phyloP scores from a whole-genome alignment of 1,284 basidiomycete species.

The Volvariella surrecta region DNA sequence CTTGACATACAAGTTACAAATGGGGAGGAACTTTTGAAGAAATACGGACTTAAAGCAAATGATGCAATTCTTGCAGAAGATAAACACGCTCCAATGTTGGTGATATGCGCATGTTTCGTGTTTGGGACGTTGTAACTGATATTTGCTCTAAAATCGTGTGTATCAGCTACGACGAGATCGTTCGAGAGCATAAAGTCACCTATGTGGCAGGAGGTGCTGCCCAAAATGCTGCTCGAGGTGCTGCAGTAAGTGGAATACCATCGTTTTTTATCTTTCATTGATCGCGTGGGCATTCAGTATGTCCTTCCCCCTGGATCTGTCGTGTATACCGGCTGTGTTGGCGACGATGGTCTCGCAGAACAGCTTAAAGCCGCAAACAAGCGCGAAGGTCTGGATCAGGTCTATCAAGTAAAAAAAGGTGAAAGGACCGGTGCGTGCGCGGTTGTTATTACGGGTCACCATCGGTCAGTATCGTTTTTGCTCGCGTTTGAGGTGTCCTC shows the following conservation, averaged over 20 bases:
- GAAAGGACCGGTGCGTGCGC: slow-evolving; percentile 96
- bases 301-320: slow-evolving; percentile 85
- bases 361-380: slow-evolving; percentile 91
- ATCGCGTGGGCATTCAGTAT: slow-evolving; percentile 46
- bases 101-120: slow-evolving; percentile 6
- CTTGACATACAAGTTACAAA: slow-evolving; percentile 85
- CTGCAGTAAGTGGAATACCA: slow-evolving; percentile 63
- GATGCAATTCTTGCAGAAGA: slow-evolving; percentile 94
- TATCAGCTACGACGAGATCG: slow-evolving; percentile 82
- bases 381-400: slow-evolving; percentile 84
- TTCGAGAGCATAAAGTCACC: slow-evolving; percentile 69
- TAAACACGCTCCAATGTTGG: slow-evolving; percentile 81
- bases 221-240: slow-evolving; percentile 94
- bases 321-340: slow-evolving; percentile 93
- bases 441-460: slow-evolving; percentile 90
- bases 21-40: slow-evolving; percentile 79
- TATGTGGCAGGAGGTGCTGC: slow-evolving; percentile 97
- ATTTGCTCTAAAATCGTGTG: neutral
- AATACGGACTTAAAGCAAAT: slow-evolving; percentile 92
- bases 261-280: neutral
- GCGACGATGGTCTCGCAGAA: slow-evolving; percentile 84
- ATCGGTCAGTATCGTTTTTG: slow-evolving; percentile 72
- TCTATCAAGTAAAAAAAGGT: slow-evolving; percentile 84
- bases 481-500: too few relatives aligned
- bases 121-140: neutral